Evolutionary conservation across 1,284 basidiomycete genomes (phyloP).

Genomic region (Ustanciosporium gigantosporum): DNA sequence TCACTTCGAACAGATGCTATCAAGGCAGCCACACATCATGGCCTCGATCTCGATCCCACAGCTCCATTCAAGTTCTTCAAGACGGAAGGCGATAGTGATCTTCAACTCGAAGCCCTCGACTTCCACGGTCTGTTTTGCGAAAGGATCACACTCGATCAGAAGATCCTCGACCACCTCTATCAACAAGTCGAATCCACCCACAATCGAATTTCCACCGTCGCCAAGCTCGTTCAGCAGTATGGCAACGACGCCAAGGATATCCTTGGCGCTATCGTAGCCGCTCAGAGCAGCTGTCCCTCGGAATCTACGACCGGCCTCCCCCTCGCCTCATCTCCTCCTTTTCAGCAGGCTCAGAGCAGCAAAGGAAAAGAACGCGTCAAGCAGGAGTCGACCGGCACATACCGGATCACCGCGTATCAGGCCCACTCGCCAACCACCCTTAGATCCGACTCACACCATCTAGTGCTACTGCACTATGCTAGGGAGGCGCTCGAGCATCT

Average conservation of each 20-base stretch:
- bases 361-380: too few species aligned
- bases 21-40: neutral
- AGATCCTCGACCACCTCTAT: conserved; percentile 27
- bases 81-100: neutral
- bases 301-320: conserved; percentile 2
- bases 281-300: conserved; percentile 22
- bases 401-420: conserved; percentile 26
- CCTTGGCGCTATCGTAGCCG: conserved; percentile 16
- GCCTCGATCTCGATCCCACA: neutral
- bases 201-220: conserved; percentile 7
- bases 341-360: too few species aligned
- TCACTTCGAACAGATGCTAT: conserved; percentile 11
- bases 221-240: conserved; percentile 7
- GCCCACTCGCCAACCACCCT: conserved; percentile 22
- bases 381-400: neutral
- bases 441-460: conserved; percentile 33
- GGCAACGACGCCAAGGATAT: conserved; percentile 41
- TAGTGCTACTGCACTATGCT: conserved; percentile 27
- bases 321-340: too few species aligned
- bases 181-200: conserved; percentile 15
- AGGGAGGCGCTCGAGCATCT: conserved; percentile 42
- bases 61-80: neutral
- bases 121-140: conserved; percentile 39
- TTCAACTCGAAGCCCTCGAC: conserved; percentile 7
- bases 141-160: conserved; percentile 24